phyloP scores from a whole-genome alignment of 139 green algal species.

The Haematococcus sp. region DNA sequence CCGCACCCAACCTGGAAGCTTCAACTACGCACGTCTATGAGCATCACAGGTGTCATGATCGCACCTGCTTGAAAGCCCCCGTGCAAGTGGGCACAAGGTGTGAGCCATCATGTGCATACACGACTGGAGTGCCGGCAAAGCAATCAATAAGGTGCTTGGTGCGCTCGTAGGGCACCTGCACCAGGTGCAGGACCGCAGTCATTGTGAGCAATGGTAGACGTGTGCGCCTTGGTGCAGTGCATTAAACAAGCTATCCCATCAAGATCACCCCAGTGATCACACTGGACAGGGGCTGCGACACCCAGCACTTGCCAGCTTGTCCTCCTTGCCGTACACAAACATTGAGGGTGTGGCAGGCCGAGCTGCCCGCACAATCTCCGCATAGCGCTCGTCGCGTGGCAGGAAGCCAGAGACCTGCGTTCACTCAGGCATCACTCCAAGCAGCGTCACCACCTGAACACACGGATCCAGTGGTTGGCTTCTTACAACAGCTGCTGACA shows the following conservation, averaged over 20 bases:
- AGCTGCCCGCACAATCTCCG: background rate
- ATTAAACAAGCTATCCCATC: background rate
- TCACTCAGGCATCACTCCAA: no score
- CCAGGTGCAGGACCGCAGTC: background rate
- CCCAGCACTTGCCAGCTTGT: background rate
- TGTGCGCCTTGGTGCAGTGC: no score
- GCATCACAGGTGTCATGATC: no score
- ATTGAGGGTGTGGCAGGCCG: background rate
- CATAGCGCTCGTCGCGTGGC: background rate
- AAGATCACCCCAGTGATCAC: background rate
- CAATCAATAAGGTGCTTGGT: background rate
- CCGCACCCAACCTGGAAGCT: no score
- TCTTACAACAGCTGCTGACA: no score
- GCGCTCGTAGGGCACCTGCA: slow-evolving; percentile 2
- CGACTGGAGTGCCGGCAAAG: background rate
- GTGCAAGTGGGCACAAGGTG: slow-evolving; percentile 9
- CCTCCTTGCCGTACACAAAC: background rate
- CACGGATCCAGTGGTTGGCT: no score
- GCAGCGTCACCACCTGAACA: no score
- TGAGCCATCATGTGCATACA: background rate
- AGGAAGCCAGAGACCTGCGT: background rate
- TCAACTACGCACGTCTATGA: no score
- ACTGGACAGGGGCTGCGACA: background rate
- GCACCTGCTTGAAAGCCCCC: slow-evolving; percentile 4
- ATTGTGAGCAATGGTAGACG: no score